phyloP scores from a whole-genome alignment of 2,329 filamentous ascomycete genomes.

The Aaosphaeria arxii region DNA sequence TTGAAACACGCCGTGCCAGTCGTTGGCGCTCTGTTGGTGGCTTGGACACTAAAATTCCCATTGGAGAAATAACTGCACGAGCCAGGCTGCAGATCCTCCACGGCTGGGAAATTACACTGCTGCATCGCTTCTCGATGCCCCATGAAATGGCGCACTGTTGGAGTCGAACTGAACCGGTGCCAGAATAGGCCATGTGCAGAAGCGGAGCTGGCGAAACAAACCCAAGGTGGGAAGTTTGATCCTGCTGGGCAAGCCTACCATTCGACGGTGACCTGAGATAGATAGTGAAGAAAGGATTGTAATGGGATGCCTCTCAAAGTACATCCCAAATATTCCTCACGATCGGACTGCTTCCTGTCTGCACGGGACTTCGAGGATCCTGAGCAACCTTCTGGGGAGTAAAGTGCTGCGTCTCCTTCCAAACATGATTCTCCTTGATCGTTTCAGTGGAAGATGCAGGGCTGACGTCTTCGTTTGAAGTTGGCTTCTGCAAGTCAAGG shows the following conservation, averaged over 20 bases:
- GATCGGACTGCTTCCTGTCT: constrained; percentile 71
- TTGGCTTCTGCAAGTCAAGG: constrained; percentile 19
- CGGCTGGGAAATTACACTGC: constrained; percentile 2
- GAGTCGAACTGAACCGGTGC: too few relatives aligned
- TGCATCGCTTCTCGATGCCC: neutral
- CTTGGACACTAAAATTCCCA: neutral
- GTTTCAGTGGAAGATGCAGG: constrained; percentile 31
- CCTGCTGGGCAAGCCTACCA: too few relatives aligned
- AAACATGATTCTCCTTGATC: constrained; percentile 26
- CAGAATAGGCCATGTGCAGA: too few relatives aligned
- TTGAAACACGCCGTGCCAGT: constrained; percentile 2
- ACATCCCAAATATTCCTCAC: constrained; percentile 75
- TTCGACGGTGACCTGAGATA: too few relatives aligned
- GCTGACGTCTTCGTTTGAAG: constrained; percentile 22
- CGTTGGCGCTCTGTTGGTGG: constrained; percentile 4
- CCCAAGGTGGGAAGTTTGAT: too few relatives aligned
- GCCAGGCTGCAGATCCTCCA: constrained; percentile 5
- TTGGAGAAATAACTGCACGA: neutral
- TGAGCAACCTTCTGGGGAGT: constrained; percentile 57
- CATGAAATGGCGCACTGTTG: too few relatives aligned
- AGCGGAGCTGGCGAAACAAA: too few relatives aligned
- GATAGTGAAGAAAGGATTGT: too few relatives aligned
- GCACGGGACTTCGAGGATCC: constrained; percentile 73
- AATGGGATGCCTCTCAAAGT: constrained; percentile 48
- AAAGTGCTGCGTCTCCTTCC: constrained; percentile 31